Evolutionary conservation across 208 protist genomes (phyloP), one percentile per base, ranked within the genome.

Genomic region (Leishmania lainsoni): DNA sequence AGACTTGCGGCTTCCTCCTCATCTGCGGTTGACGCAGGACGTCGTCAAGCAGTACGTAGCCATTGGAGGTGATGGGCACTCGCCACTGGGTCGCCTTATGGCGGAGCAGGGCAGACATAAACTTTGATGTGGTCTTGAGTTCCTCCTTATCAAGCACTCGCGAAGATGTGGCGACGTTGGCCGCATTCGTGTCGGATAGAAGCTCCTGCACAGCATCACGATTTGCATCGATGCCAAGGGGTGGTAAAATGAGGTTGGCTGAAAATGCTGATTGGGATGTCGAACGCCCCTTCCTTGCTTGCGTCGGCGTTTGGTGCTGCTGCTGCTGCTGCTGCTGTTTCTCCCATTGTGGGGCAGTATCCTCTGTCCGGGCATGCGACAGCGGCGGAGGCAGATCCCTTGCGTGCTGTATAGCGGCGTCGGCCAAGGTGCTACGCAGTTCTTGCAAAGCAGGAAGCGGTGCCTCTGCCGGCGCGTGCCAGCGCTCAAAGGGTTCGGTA

Each of bases 21-120:
- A 88, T 22, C 26, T 76, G 75, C 20, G 81, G 83, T 58, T 91
- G 83, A 4, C 65, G 65, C 16, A 97, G 75, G 14, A 93, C 51
- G 49, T 90, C 89, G 0, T 91, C 83, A 1, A 96, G 75, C 45
- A 72, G 76, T 16, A 92, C 90, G 81, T 90, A 96, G 59, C 92
- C 94, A 73, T 90, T 91, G 35, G 68, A 63, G 14, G 91, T 89
- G 56, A 97, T 93, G 8, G 89, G 59, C 32, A 95, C 75, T 17
- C 79, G 70, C 65, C 85, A 84, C 59, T 87, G 82, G 45, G 93
- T 85, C 20, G 92, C 94, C 26, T 85, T 86, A 81, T 97, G 94
- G 10, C 94, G 94, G 26, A 97, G 89, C 16, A 97, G 81, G 5
- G 81, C 84, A 10, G 86, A 84, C 61, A 97, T 78, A n/a, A 87